phyloP scores from a whole-genome alignment of 768 basidiomycete genomes.

The Mycena kentingensis region DNA sequence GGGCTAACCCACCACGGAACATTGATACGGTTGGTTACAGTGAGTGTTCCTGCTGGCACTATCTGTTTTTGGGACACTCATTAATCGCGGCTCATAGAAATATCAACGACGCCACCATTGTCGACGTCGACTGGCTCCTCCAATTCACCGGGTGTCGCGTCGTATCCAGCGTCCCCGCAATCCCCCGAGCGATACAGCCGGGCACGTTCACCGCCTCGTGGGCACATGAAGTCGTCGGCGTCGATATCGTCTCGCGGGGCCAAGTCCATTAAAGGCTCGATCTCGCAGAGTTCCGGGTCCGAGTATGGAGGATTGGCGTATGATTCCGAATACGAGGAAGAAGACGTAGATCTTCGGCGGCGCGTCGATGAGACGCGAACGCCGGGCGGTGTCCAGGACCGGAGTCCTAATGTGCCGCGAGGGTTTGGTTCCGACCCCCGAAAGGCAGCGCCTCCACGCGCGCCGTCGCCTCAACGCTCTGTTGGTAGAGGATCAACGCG shows the following conservation, averaged over 20 bases:
- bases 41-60: conserved; percentile 34
- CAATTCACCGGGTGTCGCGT: conserved; percentile 17
- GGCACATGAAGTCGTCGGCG: conserved; percentile 9
- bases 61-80: conserved; percentile 10
- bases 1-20: conserved; percentile 43
- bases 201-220: conserved; percentile 7
- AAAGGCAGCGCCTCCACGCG: background rate
- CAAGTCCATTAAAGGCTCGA: conserved; percentile 16
- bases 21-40: conserved; percentile 50
- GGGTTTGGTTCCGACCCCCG: background rate
- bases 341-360: conserved; percentile 26
- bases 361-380: conserved; percentile 11
- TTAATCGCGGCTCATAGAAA: conserved; percentile 23
- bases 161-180: conserved; percentile 17
- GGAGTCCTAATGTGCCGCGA: background rate
- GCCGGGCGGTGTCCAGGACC: background rate
- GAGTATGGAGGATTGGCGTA: conserved; percentile 53
- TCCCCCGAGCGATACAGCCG: conserved; percentile 8
- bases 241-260: conserved; percentile 15
- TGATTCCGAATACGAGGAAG: conserved; percentile 42
- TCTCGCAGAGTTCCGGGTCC: conserved; percentile 42
- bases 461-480: too few relatives aligned
- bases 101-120: conserved; percentile 18
- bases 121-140: conserved; percentile 19
- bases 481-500: too few relatives aligned